A percentile compares a stretch with the other conserved stretches of the same genome.
These are phyloP conservation scores for Chaetomium tenue DNA, from an alignment of 495 filamentous ascomycete species.

Conservation along the genomic window DNA sequence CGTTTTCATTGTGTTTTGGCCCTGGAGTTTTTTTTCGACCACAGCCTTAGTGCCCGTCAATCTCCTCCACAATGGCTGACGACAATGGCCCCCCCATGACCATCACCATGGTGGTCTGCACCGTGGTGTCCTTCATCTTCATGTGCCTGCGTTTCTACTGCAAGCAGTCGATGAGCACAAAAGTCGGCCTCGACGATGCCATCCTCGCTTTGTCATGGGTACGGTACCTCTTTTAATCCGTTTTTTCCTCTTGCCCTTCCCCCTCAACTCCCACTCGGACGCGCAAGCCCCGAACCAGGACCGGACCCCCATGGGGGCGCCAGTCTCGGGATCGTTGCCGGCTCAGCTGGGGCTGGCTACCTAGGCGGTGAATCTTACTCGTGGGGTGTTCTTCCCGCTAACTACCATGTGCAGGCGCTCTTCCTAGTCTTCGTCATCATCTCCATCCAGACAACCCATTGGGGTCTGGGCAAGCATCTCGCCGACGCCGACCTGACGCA, in stretches of 20 bases:
- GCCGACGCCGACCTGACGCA: not conserved
- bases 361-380: not conserved
- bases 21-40: not conserved
- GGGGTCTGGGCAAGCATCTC: not conserved
- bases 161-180: not conserved
- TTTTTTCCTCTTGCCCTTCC: too few relatives aligned
- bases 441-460: not conserved
- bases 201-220: not conserved
- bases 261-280: too few relatives aligned
- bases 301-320: not conserved
- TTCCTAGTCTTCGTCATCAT: not conserved
- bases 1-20: not conserved
- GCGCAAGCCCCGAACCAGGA: too few relatives aligned
- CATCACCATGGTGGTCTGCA: slow-evolving; percentile 4
- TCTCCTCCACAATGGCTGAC: not conserved
- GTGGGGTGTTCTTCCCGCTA: not conserved
- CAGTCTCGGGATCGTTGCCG: not conserved
- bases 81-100: not conserved
- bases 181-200: slow-evolving; percentile 3
- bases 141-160: slow-evolving; percentile 1
- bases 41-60: not conserved
- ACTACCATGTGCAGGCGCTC: not conserved
- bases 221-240: not conserved
- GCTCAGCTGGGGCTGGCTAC: not conserved
- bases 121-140: slow-evolving; percentile 1